Evolutionary conservation across 2,329 filamentous ascomycete genomes (phyloP).

Genomic region (Drechslera avenae): DNA sequence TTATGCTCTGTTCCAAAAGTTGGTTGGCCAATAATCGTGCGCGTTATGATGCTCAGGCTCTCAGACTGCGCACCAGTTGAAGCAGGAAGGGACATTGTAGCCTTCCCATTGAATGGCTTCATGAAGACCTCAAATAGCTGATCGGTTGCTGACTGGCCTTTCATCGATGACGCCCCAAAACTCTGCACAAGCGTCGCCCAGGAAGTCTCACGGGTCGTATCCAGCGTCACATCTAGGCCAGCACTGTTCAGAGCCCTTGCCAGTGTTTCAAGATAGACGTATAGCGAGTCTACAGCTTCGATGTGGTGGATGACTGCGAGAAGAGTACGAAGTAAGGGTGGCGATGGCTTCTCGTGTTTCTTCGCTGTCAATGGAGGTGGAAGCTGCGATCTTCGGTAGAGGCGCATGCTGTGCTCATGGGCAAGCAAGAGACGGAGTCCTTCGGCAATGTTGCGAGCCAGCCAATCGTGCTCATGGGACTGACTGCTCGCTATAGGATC

Average conservation of each 20-base stretch:
- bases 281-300: slow-evolving; percentile 43
- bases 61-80: slow-evolving; percentile 25
- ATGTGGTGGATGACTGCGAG: slow-evolving; percentile 60
- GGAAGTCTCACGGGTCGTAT: slow-evolving; percentile 33
- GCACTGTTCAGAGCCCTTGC: slow-evolving; percentile 33
- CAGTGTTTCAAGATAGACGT: slow-evolving; percentile 38
- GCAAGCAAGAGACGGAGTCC: slow-evolving; percentile 76
- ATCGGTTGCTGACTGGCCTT: slow-evolving; percentile 38
- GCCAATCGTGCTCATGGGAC: slow-evolving; percentile 43
- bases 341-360: slow-evolving; percentile 56
- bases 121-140: slow-evolving; percentile 38
- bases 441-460: slow-evolving; percentile 70
- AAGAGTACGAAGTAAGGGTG: slow-evolving; percentile 65
- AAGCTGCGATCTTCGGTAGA: slow-evolving; percentile 69
- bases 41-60: slow-evolving; percentile 33
- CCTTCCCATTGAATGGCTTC: slow-evolving; percentile 38
- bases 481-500: slow-evolving; percentile 43
- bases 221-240: slow-evolving; percentile 35
- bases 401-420: slow-evolving; percentile 77
- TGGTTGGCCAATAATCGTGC: slow-evolving; percentile 42
- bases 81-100: slow-evolving; percentile 35
- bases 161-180: slow-evolving; percentile 34
- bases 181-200: slow-evolving; percentile 35
- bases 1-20: slow-evolving; percentile 45
- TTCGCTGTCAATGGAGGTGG: slow-evolving; percentile 61